Evolutionary conservation across 2,329 filamentous ascomycete genomes (phyloP), one percentile per base, ranked within the genome.

Genomic region (Chaetomiaceae sp.): DNA sequence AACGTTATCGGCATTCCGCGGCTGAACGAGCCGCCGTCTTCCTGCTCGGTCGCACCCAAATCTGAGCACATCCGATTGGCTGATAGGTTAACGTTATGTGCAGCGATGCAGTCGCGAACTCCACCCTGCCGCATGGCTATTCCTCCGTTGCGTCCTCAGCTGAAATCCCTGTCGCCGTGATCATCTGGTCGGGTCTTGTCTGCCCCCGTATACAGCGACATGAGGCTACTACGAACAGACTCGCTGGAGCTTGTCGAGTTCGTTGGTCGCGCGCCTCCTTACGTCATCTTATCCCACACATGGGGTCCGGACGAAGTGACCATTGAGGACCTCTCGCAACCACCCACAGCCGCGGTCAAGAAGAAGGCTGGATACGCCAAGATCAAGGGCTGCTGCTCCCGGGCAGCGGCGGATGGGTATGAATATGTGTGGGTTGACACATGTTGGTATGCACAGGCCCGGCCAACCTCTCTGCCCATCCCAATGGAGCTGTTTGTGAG

Each of bases 241-340:
- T 50, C 50, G 27, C 38, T 52, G 7, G 43, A 47, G 29, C 41
- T 52, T 6, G 18, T 42, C 24, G 50, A 52, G 41, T 50, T 52
- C 32, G 24, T 48, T 14, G 48, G 48, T 2, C 36, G 35, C 11
- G 33, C 40, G 4, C 38, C 41, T 12, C 36, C 36, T 4, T 38
- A 38, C 10, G 36, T 38, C 6, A 38, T 38, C 12, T 14, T 38
- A 14, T 52, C 50, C 10, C 47, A 52, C 19, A 49, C 42, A 17
- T 52, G 47, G 50, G 47, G 41, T 15, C 33, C 36, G 3, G 47
- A 52, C 9, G 50, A 52, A n/a, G 47, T 52, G 15, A 43, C 47
- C 8, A 45, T 49, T 20, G 39, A 47, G 17, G 50, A 52, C 17
- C 29, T 50, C 11, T 36, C 36, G n/a, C 36, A 26, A 17, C 34